Evolutionary conservation across 2,329 filamentous ascomycete species (phyloP), one percentile per base, ranked within the genome.

Genomic region (Xylariaceae sp.): DNA sequence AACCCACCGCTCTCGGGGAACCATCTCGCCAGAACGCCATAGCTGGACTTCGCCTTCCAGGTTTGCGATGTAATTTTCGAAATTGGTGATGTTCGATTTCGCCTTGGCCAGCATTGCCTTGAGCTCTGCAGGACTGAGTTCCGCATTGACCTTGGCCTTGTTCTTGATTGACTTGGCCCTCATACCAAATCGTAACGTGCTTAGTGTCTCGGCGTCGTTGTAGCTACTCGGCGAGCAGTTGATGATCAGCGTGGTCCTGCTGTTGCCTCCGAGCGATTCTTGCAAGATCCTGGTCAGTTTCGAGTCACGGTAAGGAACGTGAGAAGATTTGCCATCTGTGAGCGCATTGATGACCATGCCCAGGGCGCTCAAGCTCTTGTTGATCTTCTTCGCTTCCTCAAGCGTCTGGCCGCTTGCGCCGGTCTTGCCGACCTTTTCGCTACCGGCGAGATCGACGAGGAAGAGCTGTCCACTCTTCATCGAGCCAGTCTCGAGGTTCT

Each of bases 361-460:
- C 44, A 98, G 75, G 39, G 92, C 89, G 68, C 89, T 96, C 70
- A 98, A 76, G 74, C 88, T 96, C 76, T 97, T 97, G 76, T 98
- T 98, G 76, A 98, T 98, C 75, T 98, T 98, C 74, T 97, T 97
- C 45, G 92, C 92, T 64, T 98, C 92, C 64, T 97, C 92, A 30
- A 98, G 73, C 4, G 90, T 97, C 66, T 97, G 92, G 41, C 92
- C 92, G 61, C 88, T 96, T 47, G 92, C 92, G 53, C 92, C 92
- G 19, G 92, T 98, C 76, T 98, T 97, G 61, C 92, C 90, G 36
- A 97, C 88, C 70, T 97, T 97, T 69, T 98, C 92, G 59, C 88
- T 95, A 73, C 92, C 92, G 37, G 92, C 92, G 72, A 98, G 71
- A 81, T 98, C 92, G 48, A 98, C 92, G 62, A 98, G 71, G 74